Conservation (phyloP, 345 rosid species). For the Lenwebbia sp. region DNA sequence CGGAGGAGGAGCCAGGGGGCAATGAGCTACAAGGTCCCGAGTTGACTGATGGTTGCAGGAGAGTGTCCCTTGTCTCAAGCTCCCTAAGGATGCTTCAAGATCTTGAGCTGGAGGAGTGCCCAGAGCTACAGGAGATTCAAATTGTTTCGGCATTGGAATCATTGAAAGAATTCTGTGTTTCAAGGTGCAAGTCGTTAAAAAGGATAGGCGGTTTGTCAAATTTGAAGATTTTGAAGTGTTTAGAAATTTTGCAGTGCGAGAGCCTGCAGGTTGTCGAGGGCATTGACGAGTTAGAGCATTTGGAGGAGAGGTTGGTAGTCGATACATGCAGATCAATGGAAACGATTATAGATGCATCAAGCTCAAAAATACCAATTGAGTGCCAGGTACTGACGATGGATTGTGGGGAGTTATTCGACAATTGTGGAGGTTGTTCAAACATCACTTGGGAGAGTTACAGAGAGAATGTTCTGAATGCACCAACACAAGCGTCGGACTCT, state of each 20-base stretch:
- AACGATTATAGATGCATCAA: fast-evolving
- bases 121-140: neutral
- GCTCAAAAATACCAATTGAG: neutral
- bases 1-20: neutral
- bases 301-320: fast-evolving
- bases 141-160: neutral
- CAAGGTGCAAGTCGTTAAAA: fast-evolving
- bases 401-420: too few species aligned
- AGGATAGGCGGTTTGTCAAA: neutral
- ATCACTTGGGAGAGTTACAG: too few species aligned
- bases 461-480: too few species aligned
- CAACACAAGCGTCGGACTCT: neutral
- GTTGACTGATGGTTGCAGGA: neutral
- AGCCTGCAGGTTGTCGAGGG: neutral
- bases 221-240: fast-evolving
- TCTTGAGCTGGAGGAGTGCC: fast-evolving
- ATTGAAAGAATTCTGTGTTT: fast-evolving
- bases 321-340: fast-evolving
- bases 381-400: too few species aligned
- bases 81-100: neutral
- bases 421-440: fast-evolving
- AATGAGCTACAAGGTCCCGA: neutral
- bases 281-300: neutral
- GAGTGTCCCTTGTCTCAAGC: neutral
- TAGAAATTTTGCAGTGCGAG: fast-evolving